Evolutionary conservation across 2,329 filamentous ascomycete genomes (phyloP).

Genomic region (Dactylellina drechsleri): DNA sequence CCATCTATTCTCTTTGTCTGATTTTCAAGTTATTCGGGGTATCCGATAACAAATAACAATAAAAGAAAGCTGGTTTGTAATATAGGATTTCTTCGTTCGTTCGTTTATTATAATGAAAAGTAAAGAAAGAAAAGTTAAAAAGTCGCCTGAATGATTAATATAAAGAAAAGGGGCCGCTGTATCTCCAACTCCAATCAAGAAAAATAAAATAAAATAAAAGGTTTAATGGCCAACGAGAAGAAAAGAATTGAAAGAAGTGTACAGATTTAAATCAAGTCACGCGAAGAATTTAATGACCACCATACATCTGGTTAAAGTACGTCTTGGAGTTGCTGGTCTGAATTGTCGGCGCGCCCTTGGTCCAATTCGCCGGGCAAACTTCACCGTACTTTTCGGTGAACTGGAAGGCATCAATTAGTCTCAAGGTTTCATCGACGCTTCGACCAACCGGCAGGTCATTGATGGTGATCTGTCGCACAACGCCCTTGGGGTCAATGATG

Average conservation of each 20-base stretch:
- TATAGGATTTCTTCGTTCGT: slow-evolving; percentile 4
- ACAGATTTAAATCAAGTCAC: background rate
- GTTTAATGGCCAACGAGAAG: slow-evolving; percentile 23
- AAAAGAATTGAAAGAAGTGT: slow-evolving; percentile 7
- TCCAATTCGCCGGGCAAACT: slow-evolving; percentile 66
- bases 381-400: slow-evolving; percentile 63
- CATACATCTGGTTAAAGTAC: slow-evolving; percentile 62
- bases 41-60: slow-evolving; percentile 28
- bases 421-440: slow-evolving; percentile 72
- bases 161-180: slow-evolving; percentile 1
- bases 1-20: slow-evolving; percentile 38
- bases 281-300: slow-evolving; percentile 41
- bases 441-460: slow-evolving; percentile 74
- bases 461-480: slow-evolving; percentile 71
- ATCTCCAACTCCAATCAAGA: slow-evolving; percentile 39
- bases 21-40: slow-evolving; percentile 32
- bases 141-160: slow-evolving; percentile 39
- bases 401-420: slow-evolving; percentile 67
- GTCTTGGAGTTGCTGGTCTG: slow-evolving; percentile 67
- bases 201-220: slow-evolving; percentile 13
- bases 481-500: slow-evolving; percentile 73
- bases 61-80: background rate
- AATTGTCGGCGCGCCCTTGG: slow-evolving; percentile 65
- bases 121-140: background rate
- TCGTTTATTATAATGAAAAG: slow-evolving; percentile 15